A percentile compares a stretch with the other conserved stretches of the same genome.
Conservation (phyloP, 257 asterid species). For the Fraxinus pennsylvanica region DNA sequence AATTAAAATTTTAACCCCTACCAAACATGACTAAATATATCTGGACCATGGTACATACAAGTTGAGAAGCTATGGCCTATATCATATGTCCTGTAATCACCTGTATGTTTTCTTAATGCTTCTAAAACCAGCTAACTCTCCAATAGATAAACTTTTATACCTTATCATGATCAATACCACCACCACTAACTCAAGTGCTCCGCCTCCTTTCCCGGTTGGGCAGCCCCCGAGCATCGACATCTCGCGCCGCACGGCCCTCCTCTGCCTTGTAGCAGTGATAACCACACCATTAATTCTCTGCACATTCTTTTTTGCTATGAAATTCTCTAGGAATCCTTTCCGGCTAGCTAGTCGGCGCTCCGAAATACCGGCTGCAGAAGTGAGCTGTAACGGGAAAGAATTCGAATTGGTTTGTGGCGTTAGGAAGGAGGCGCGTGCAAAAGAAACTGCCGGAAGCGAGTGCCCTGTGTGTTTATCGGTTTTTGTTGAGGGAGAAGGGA, state of each 20-base stretch:
- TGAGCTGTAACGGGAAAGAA: conserved; percentile 5
- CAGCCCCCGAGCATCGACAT: conserved; percentile 26
- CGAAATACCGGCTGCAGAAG: conserved; percentile 12
- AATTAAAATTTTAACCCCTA: no score
- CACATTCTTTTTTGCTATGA: conserved; percentile 46
- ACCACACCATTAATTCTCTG: conserved; percentile 44
- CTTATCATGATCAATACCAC: conserved; percentile 25
- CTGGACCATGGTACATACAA: no score
- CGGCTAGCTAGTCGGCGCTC: conserved; percentile 10
- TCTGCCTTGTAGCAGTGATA: conserved; percentile 42
- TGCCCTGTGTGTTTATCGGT: conserved; percentile 70
- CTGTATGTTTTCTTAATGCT: no score
- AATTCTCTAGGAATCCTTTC: conserved; percentile 31
- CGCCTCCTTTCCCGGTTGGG: conserved; percentile 30
- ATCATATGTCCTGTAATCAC: no score
- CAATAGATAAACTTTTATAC: neutral
- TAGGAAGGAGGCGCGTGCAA: conserved; percentile 26
- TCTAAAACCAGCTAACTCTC: no score
- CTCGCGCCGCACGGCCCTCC: conserved; percentile 37
- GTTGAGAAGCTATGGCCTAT: no score
- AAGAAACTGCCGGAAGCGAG: conserved; percentile 35
- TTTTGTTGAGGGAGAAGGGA: conserved; percentile 56
- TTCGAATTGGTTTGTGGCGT: conserved; percentile 25
- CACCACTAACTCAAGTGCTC: conserved; percentile 33
- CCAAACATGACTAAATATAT: no score